phyloP scores from a whole-genome alignment of 2,329 filamentous ascomycete species.

The Apiospora rasikravindrae region DNA sequence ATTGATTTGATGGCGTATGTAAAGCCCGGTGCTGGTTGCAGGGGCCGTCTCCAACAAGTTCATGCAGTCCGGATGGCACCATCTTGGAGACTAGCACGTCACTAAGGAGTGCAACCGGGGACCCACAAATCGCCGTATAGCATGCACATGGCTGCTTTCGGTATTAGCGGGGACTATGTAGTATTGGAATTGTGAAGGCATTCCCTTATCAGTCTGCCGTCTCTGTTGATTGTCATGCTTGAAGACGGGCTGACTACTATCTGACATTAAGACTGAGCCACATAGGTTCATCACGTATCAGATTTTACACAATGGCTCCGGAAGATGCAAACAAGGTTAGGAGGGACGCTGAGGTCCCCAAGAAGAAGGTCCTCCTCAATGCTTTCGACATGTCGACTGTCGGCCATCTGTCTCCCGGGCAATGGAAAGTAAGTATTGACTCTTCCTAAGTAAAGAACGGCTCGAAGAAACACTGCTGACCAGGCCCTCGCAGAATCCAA shows the following conservation, averaged over 20 bases:
- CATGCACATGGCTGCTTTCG: not conserved
- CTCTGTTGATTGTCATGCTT: not conserved
- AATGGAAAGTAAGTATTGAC: conserved; percentile 62
- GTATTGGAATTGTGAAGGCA: not conserved
- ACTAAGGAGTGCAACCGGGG: not conserved
- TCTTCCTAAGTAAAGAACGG: not conserved
- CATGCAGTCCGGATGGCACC: conserved; percentile 10
- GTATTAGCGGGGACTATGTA: not conserved
- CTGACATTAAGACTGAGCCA: not conserved
- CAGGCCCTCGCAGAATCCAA: conserved; percentile 54
- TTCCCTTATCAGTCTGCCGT: not conserved
- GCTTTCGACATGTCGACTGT: conserved; percentile 71
- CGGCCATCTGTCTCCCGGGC: conserved; percentile 67
- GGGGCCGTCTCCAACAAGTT: not conserved
- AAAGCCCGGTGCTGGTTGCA: not conserved
- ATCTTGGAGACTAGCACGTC: conserved; percentile 20
- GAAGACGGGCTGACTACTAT: not conserved
- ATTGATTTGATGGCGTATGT: not conserved
- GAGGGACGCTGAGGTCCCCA: conserved; percentile 27
- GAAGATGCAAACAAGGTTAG: not conserved
- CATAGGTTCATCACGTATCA: not conserved
- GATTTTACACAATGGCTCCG: not conserved
- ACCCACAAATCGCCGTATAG: conserved; percentile 6
- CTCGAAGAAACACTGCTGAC: not conserved
- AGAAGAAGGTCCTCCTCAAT: conserved; percentile 65